phyloP scores from a whole-genome alignment of 2,329 filamentous ascomycete species.

The Fusarium sp. region DNA sequence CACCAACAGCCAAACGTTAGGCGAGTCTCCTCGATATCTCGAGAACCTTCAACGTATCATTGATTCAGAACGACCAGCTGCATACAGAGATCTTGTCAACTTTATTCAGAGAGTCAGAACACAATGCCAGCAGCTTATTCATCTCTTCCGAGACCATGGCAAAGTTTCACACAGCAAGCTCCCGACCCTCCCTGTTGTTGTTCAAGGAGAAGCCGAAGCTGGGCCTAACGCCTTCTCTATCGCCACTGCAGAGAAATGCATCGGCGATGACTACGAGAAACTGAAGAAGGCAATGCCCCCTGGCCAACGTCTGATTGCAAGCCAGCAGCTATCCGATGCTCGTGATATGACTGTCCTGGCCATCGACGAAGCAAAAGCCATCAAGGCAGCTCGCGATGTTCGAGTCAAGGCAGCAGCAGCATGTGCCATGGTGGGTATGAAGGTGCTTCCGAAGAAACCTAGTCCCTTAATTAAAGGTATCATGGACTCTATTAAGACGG shows the following conservation, averaged over 20 bases:
- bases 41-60: constrained; percentile 77
- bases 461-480: constrained; percentile 93
- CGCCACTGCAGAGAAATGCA: constrained; percentile 85
- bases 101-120: constrained; percentile 90
- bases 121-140: constrained; percentile 89
- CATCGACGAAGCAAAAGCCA: constrained; percentile 80
- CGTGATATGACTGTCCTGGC: constrained; percentile 75
- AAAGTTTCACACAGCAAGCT: constrained; percentile 81
- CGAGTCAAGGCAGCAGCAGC: constrained; percentile 88
- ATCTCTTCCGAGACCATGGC: constrained; percentile 90
- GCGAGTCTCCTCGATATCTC: constrained; percentile 64
- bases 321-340: constrained; percentile 81
- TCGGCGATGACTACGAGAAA: constrained; percentile 85
- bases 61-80: constrained; percentile 81
- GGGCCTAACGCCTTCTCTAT: constrained; percentile 94
- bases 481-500: constrained; percentile 97
- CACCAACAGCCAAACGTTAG: constrained; percentile 62
- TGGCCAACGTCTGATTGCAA: constrained; percentile 85
- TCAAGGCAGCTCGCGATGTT: constrained; percentile 85
- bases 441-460: constrained; percentile 90
- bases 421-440: constrained; percentile 88
- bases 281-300: constrained; percentile 90
- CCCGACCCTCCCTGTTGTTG: constrained; percentile 85
- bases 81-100: constrained; percentile 90
- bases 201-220: constrained; percentile 91